A percentile compares a stretch with the other conserved stretches of the same genome.
phyloP scores from a whole-genome alignment of 2,329 filamentous ascomycete genomes.

The Fragosphaeria purpurea region DNA sequence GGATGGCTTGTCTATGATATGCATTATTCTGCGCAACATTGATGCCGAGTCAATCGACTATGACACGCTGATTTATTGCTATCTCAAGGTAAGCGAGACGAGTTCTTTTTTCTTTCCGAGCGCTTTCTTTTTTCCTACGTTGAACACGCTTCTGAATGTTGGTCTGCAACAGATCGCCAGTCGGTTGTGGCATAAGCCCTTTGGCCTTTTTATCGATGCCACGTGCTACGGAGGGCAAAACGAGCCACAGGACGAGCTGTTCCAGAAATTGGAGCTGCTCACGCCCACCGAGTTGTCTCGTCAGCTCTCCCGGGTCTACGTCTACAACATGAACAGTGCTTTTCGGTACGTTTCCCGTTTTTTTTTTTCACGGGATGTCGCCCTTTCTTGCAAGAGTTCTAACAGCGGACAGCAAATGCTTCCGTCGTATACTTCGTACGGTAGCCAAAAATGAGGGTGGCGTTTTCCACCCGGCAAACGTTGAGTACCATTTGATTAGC shows the following conservation, averaged over 20 bases:
- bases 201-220: slow-evolving; percentile 57
- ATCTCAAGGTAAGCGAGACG: slow-evolving; percentile 44
- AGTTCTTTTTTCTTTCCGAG: neutral
- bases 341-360: slow-evolving; percentile 41
- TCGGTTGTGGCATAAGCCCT: slow-evolving; percentile 59
- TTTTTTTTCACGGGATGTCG: too few relatives aligned
- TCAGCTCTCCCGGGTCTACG: slow-evolving; percentile 51
- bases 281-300: slow-evolving; percentile 51
- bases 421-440: slow-evolving; percentile 52
- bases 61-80: slow-evolving; percentile 57
- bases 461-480: slow-evolving; percentile 53
- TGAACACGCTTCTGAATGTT: neutral
- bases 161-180: slow-evolving; percentile 47
- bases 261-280: slow-evolving; percentile 52
- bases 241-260: slow-evolving; percentile 55
- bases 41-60: slow-evolving; percentile 56
- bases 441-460: slow-evolving; percentile 50
- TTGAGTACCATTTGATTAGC: slow-evolving; percentile 57
- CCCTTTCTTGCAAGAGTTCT: neutral
- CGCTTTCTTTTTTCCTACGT: neutral
- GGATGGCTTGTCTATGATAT: slow-evolving; percentile 60
- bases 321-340: slow-evolving; percentile 66
- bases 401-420: slow-evolving; percentile 41
- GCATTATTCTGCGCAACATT: slow-evolving; percentile 57
- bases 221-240: slow-evolving; percentile 61